These are phyloP conservation scores for Hippophae rhamnoides DNA, from an alignment of 306 rosid species.

Conservation along the genomic window DNA sequence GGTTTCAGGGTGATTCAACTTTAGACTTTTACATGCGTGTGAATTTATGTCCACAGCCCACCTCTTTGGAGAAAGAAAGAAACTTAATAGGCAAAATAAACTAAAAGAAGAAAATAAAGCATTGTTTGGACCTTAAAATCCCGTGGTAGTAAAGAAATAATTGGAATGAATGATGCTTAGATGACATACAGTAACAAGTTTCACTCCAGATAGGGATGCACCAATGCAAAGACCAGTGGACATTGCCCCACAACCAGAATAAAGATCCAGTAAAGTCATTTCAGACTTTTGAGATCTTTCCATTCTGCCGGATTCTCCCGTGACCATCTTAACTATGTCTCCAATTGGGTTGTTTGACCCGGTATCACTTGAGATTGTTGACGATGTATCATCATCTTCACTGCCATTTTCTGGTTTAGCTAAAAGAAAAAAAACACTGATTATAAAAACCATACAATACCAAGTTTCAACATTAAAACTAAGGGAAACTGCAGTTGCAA, in stretches of 20 bases:
- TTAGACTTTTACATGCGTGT: slow-evolving; percentile 52
- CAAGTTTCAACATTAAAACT: not conserved
- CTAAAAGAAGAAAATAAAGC: not conserved
- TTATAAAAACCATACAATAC: not conserved
- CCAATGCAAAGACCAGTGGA: slow-evolving; percentile 82
- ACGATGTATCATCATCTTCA: slow-evolving; percentile 41
- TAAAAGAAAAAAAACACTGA: slow-evolving; percentile 18
- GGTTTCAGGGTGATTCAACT: slow-evolving; percentile 60
- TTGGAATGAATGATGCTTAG: not conserved
- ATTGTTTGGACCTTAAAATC: too few species aligned
- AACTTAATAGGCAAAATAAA: not conserved
- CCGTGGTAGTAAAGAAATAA: too few species aligned
- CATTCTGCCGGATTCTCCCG: slow-evolving; percentile 8
- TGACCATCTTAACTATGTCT: slow-evolving; percentile 21
- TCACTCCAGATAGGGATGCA: slow-evolving; percentile 39
- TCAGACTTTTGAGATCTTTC: slow-evolving; percentile 22
- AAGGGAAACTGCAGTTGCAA: not conserved
- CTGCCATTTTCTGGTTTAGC: slow-evolving; percentile 32
- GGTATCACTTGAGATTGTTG: slow-evolving; percentile 58
- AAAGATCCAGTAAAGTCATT: slow-evolving; percentile 46
- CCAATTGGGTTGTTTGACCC: slow-evolving; percentile 21
- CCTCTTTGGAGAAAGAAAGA: slow-evolving; percentile 25
- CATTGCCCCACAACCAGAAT: slow-evolving; percentile 89
- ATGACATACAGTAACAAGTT: slow-evolving; percentile 59
- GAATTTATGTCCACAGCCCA: slow-evolving; percentile 80